Conservation (phyloP, 2,329 filamentous ascomycete species). For the Hymenoscyphus repandus region DNA sequence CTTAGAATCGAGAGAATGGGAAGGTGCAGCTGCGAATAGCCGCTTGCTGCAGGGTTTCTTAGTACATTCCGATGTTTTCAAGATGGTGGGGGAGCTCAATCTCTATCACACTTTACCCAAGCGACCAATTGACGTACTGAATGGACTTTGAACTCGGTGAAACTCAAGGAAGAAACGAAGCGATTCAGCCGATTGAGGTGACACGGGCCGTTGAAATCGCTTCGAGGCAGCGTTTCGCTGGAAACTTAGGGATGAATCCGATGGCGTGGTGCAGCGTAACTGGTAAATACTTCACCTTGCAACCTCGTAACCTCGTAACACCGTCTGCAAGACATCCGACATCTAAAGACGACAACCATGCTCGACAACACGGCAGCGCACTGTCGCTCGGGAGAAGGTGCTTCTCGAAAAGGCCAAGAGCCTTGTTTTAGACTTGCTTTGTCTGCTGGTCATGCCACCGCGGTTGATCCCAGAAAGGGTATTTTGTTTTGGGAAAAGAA, state of each 20-base stretch:
- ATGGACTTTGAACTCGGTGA: constrained; percentile 3
- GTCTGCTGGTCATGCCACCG: neutral
- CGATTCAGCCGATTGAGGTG: neutral
- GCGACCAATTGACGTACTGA: constrained; percentile 5
- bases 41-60: constrained; percentile 8
- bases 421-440: constrained; percentile 1
- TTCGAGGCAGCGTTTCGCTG: too few relatives aligned
- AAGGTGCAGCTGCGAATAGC: constrained; percentile 19
- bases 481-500: neutral
- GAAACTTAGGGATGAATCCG: too few relatives aligned
- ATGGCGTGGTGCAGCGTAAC: too few relatives aligned
- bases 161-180: constrained; percentile 4
- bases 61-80: constrained; percentile 6
- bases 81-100: constrained; percentile 2
- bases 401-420: neutral
- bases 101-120: constrained; percentile 14
- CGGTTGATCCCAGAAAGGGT: neutral
- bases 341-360: neutral
- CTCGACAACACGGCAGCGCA: neutral
- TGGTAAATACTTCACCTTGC: neutral
- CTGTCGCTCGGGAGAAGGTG: neutral
- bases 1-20: constrained; percentile 15
- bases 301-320: neutral
- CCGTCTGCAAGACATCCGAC: neutral
- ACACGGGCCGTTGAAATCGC: too few relatives aligned